Evolutionary conservation across 805 yeast species (phyloP).

Genomic region (Lipomyces mesembrius): DNA sequence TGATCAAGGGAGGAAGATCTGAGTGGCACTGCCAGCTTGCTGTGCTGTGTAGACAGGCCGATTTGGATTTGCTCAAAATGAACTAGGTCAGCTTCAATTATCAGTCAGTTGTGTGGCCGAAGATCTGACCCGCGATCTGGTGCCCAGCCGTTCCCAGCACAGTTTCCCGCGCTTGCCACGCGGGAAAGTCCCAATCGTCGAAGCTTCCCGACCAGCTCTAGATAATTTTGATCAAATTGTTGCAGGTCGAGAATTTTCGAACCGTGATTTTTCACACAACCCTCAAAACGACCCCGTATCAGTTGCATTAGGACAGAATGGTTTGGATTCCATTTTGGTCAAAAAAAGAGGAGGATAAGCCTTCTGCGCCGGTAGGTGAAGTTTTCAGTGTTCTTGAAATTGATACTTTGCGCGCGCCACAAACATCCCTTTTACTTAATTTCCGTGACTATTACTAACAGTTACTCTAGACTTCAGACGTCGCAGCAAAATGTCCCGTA

Average conservation of each 20-base stretch:
- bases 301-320: constrained; percentile 14
- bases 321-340: constrained; percentile 38
- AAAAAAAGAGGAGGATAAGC: constrained; percentile 3
- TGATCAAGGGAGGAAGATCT: not conserved
- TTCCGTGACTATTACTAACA: not conserved
- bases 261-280: not conserved
- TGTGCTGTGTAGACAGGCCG: not conserved
- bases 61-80: too few species aligned
- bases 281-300: not conserved
- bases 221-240: not conserved
- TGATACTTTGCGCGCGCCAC: too few species aligned
- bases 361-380: constrained; percentile 9
- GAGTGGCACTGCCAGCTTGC: not conserved
- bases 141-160: too few species aligned
- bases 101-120: too few species aligned
- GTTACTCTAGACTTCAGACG: constrained; percentile 10
- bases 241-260: not conserved
- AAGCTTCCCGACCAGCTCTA: not conserved
- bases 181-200: not conserved
- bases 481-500: constrained; percentile 49
- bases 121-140: not conserved
- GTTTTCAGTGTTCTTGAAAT: not conserved
- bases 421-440: not conserved
- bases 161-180: not conserved
- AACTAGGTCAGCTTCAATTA: too few species aligned